These are phyloP conservation scores for Umbelopsis ramanniana DNA, from an alignment of 192 early-diverging fungal species.

Conservation along the genomic window DNA sequence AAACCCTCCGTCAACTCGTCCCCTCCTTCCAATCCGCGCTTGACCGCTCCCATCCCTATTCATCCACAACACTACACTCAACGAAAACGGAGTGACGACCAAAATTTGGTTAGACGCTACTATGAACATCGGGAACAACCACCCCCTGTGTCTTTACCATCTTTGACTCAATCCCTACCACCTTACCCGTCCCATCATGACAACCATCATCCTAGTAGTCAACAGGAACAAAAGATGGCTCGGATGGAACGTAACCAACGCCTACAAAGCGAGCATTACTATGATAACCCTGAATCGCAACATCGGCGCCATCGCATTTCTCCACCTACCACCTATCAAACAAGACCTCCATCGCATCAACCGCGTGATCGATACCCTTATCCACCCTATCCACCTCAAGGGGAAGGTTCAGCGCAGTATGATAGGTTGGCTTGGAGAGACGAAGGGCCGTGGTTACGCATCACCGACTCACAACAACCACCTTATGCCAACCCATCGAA, in stretches of 20 bases:
- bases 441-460: not conserved
- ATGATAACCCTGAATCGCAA: not conserved
- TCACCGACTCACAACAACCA: conserved; percentile 1
- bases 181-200: not conserved
- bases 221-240: conserved; percentile 6
- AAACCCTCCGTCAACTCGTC: not conserved
- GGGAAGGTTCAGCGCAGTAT: not conserved
- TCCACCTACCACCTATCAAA: not conserved
- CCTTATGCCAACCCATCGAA: not conserved
- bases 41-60: conserved; percentile 8
- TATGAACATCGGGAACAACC: conserved; percentile 15
- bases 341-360: not conserved
- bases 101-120: conserved; percentile 13
- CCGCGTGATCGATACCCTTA: not conserved
- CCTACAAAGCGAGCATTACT: not conserved
- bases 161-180: not conserved
- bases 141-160: not conserved
- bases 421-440: conserved; percentile 14
- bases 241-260: not conserved
- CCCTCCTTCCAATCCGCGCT: not conserved
- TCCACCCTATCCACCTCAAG: not conserved
- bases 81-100: conserved; percentile 1
- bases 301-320: not conserved
- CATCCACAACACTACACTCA: not conserved
- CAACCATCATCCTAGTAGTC: not conserved